Conservation (phyloP, 2,329 filamentous ascomycete species). For the Fusarium sp. region DNA sequence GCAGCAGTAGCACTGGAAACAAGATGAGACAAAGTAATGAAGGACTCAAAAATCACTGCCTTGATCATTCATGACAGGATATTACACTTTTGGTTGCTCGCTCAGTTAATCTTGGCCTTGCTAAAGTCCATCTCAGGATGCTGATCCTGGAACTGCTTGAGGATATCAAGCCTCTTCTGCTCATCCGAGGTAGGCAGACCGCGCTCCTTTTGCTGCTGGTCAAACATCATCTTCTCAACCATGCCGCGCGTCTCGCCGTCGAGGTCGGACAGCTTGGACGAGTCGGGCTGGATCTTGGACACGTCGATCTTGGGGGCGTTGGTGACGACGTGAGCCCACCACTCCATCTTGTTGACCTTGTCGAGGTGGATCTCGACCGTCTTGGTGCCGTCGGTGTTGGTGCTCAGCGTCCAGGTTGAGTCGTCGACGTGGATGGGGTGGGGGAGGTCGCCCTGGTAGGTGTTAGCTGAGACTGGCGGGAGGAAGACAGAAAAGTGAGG, state of each 20-base stretch:
- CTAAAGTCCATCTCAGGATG: conserved; percentile 79
- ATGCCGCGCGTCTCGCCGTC: conserved; percentile 95
- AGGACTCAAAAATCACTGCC: background rate
- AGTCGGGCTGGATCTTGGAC: conserved; percentile 93
- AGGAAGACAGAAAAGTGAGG: background rate
- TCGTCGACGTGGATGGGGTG: conserved; percentile 85
- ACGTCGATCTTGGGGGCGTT: conserved; percentile 92
- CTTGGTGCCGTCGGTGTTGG: conserved; percentile 74
- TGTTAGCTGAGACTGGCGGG: conserved; percentile 4
- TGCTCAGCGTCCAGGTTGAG: conserved; percentile 91
- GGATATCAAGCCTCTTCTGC: conserved; percentile 91
- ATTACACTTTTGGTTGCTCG: conserved; percentile 33
- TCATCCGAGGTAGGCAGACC: conserved; percentile 92
- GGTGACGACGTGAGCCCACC: conserved; percentile 95
- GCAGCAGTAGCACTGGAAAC: conserved; percentile 66
- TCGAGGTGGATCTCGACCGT: conserved; percentile 86
- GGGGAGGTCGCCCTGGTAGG: conserved; percentile 80
- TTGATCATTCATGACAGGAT: conserved; percentile 6
- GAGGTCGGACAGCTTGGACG: conserved; percentile 88
- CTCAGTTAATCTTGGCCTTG: conserved; percentile 72
- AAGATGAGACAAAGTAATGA: conserved; percentile 41
- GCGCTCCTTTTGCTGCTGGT: conserved; percentile 95
- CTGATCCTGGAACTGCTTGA: conserved; percentile 91
- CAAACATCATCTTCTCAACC: conserved; percentile 99
- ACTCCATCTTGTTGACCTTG: conserved; percentile 97